Base-by-base conservation (phyloP, 2,329 filamentous ascomycete genomes). In the Pseudogymnoascus sp. region DNA sequence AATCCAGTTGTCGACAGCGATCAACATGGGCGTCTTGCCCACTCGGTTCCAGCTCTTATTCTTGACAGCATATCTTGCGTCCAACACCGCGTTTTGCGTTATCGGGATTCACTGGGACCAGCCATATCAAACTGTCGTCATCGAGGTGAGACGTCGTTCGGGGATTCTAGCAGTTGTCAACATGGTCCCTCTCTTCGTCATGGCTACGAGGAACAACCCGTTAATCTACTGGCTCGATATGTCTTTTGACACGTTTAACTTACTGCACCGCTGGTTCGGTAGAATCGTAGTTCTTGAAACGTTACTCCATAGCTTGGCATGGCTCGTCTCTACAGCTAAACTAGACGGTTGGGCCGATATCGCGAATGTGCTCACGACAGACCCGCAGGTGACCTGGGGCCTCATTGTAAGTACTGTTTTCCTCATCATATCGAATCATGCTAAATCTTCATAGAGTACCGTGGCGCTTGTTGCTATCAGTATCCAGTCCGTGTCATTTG, bases 241-340 rank as follows among this genome's bases (percentile, higher is more conserved):
- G 66, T 90, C 87, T 3, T 93, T 92, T 73, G 89, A 93, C 73
- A 91, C 88, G 0, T 92, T 90, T 79, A 93, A 92, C 76, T 76
- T 93, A 65, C 79, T 92, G 63, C 89, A 93, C 74, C 83, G 90
- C 65, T 92, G 89, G 89, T 82, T 91, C 66, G 89, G 89, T 68
- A 85, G 89, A 38, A 90, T 92, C 64, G 87, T 89, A 26, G 81
- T 88, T 16, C 75, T 90, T 12, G 88, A 92, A 72, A 80, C 85
- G 8, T 68, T 92, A 39, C 78, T 82, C 29, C 89, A 92, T 74
- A 84, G 83, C 1, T 70, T 84, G 39, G 82, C 86, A 61, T 90
- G 80, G 74, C 80, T 83, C 65, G 74, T 77, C 21, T 74, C 76
- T 12, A 74, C 72, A 21, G 77, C 76, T 10, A 59, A 69, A 0